Percentiles rank a stretch among this genome's conserved stretches.
These are phyloP conservation scores for Avicennia marina DNA, from an alignment of 257 asterid species.

Conservation along the genomic window DNA sequence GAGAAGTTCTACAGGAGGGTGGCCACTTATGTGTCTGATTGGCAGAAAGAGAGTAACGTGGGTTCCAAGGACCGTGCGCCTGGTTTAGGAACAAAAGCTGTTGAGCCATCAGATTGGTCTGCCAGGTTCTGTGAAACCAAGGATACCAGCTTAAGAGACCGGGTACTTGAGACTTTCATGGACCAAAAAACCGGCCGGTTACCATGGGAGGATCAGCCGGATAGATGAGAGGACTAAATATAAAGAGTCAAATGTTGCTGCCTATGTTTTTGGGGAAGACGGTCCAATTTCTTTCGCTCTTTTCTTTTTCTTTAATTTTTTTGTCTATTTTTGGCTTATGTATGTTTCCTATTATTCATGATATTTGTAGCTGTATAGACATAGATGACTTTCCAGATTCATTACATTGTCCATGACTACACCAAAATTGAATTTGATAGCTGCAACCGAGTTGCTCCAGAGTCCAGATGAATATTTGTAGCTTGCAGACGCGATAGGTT, in stretches of 20 bases:
- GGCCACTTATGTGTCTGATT: conserved; percentile 65
- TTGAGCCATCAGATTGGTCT: conserved; percentile 57
- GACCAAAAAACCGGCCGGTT: conserved; percentile 32
- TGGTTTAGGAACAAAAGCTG: conserved; percentile 55
- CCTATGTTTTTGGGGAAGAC: neutral
- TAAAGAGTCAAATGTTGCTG: neutral
- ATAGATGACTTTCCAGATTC: too few relatives aligned
- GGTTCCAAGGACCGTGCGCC: conserved; percentile 63
- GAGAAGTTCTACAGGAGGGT: conserved; percentile 58
- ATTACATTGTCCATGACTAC: too few relatives aligned
- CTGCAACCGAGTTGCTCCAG: too few relatives aligned
- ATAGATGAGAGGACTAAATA: neutral
- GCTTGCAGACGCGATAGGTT: too few relatives aligned
- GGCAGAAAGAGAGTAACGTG: conserved; percentile 43
- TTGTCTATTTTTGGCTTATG: too few relatives aligned
- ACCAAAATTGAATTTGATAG: too few relatives aligned
- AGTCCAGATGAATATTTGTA: too few relatives aligned
- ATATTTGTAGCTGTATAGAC: too few relatives aligned
- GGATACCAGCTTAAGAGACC: conserved; percentile 41
- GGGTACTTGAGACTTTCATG: conserved; percentile 21
- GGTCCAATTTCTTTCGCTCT: too few relatives aligned
- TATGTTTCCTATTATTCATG: too few relatives aligned
- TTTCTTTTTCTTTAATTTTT: too few relatives aligned
- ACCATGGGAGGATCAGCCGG: conserved; percentile 57
- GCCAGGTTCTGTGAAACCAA: conserved; percentile 45